Evolutionary conservation across 2,329 filamentous ascomycete genomes (phyloP), one percentile per base, ranked within the genome.

Genomic region (Apiospora malaysiana): DNA sequence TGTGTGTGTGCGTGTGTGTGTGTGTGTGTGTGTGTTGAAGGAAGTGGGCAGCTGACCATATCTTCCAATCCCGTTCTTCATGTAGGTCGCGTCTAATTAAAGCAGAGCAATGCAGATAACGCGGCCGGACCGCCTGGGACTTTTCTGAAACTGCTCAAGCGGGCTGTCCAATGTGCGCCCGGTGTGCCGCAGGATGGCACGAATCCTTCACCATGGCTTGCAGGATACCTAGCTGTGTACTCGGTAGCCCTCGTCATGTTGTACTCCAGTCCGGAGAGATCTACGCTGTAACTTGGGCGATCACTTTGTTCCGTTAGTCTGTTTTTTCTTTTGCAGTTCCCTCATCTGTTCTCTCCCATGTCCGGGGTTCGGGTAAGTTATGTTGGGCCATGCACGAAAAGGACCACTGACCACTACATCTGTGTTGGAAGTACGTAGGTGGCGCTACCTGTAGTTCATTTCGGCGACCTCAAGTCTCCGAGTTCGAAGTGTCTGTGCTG

Each of bases 71-170:
- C 16, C 9, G 7, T 21, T 21, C 12, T n/a, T 27, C 23, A 5
- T 18, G 25, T 59, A 63, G 7, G 56, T n/a, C 56, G 56, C 56
- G 56, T 40, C 56, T 63, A 40, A 63, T n/a, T 40, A 63, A 40
- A 63, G 56, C 51, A n/a, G 27, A 45, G 21, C 56, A 56, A 16
- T 56, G 25, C 27, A 37, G 27, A 63, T 63, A 21, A 32, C 47
- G 27, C 16, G 10, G 27, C 27, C 18, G 56, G 18, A 12, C 18
- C 56, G 56, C 56, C 37, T 37, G 56, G 56, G 32, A 63, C 32
- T 63, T 63, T 37, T n/a, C 56, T 63, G 56, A 63, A 63, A 63
- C 51, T 37, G 23, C 2, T 25, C 49, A 25, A 14, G 49, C 23
- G 51, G 27, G 27, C 32, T 40, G 32, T 63, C 56, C 56, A 63